Evolutionary conservation across 257 asterid species (phyloP).

Genomic region (Solanum sitiens): DNA sequence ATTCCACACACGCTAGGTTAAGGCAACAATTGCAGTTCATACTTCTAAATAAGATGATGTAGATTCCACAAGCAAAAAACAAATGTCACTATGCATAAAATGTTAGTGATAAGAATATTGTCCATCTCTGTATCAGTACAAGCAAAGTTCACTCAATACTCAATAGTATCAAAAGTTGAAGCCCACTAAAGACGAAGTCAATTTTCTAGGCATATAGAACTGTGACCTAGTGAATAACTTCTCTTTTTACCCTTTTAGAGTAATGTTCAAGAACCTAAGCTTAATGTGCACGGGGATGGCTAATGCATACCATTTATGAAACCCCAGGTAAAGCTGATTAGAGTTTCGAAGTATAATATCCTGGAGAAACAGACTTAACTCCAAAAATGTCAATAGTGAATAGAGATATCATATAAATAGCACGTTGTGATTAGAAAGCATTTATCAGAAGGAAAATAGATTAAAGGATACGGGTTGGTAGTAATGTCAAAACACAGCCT

Average conservation of each 20-base stretch:
- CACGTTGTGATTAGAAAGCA: neutral
- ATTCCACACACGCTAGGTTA: neutral
- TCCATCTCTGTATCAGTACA: neutral
- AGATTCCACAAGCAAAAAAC: neutral
- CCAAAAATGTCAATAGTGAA: neutral
- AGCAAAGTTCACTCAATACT: neutral
- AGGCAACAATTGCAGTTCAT: neutral
- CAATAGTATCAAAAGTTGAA: neutral
- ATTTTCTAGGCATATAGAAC: neutral
- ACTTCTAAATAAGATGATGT: neutral
- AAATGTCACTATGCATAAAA: neutral
- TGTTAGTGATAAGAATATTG: neutral
- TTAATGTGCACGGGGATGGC: neutral
- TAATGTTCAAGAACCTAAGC: neutral
- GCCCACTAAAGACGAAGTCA: neutral
- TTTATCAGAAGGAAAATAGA: neutral
- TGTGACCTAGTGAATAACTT: neutral
- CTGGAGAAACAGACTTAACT: neutral
- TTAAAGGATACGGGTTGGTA: slow-evolving; percentile 81
- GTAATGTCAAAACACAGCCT: slow-evolving; percentile 88
- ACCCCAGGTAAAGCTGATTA: neutral
- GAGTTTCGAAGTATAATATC: neutral
- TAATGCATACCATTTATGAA: neutral
- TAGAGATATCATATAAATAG: neutral
- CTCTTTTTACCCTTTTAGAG: neutral